Base-by-base conservation (phyloP, 2,329 filamentous ascomycete genomes). In the Aureobasidium sp. region DNA sequence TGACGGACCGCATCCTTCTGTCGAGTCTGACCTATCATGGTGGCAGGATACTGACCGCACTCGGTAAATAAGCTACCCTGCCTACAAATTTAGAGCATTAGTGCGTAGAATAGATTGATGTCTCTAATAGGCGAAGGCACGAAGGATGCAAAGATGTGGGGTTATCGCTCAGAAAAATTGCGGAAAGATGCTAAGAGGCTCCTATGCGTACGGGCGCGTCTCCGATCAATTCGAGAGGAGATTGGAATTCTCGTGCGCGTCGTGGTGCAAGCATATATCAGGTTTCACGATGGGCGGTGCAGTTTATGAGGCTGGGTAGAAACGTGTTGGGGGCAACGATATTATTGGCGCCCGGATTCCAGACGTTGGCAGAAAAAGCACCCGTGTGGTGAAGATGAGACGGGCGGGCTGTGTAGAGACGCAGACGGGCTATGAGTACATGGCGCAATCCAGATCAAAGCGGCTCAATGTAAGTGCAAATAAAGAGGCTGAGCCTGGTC, bases 141-240 rank as follows among this genome's bases (percentile, higher is more conserved):
- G 50, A 54, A 54, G 50, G 50, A 54, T 54, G 50, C 50, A 14
- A 21, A 36, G 5, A 54, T 54, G 50, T 42, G 50, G 50, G 50
- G 50, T 41, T n/a, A 21, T 21, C 21, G 21, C 9, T 30, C 14
- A 37, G 11, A n/a, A 7, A 16, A 16, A 39, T 37, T 29, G 32
- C 25, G 4, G 47, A 7, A 8, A 48, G 10, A 4, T 5, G 21
- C 21, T 25, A 13, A 39, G 0, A 39, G 21, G 29, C 21, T 25
- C 25, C 16, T 8, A 30, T 14, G 11, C 16, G 8, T 25, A 11
- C 14, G 3, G 42, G 10, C 32, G 9, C 25, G 27, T 8, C 14
- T 4, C 16, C 9, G 13, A 16, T 30, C 8, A 27, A 13, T 14
- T 2, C 3, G 1, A 7, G 21, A 41, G 8, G 29, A 14, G 14